Conservation (phyloP, 2,329 filamentous ascomycete genomes). For the Penicillium sp. region DNA sequence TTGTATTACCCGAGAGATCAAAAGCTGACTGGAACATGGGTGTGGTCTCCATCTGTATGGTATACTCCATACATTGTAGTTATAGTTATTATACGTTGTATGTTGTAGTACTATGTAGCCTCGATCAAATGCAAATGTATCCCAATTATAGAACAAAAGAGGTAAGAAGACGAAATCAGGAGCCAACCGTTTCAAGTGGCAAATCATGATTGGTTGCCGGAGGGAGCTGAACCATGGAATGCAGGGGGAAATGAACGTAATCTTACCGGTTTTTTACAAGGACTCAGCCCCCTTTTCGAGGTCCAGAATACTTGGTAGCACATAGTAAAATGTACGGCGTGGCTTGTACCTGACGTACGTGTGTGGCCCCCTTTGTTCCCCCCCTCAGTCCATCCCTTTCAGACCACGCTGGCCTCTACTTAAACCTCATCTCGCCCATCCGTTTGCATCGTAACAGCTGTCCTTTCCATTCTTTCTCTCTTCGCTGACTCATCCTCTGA, state of each 20-base stretch:
- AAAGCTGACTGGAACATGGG: not conserved
- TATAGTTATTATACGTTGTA: too few relatives aligned
- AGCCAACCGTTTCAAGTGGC: not conserved
- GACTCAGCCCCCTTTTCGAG: not conserved
- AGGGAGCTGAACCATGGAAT: slow-evolving; percentile 9
- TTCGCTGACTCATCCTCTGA: slow-evolving; percentile 18
- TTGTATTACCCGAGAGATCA: slow-evolving; percentile 1
- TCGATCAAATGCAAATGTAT: too few relatives aligned
- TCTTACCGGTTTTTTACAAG: slow-evolving; percentile 5
- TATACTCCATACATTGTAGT: too few relatives aligned
- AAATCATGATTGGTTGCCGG: not conserved
- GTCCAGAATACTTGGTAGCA: not conserved
- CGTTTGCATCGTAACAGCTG: slow-evolving; percentile 32
- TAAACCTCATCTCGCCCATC: slow-evolving; percentile 25
- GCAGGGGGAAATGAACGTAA: slow-evolving; percentile 15
- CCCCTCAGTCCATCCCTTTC: slow-evolving; percentile 18
- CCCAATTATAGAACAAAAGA: not conserved
- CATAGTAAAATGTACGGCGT: slow-evolving; percentile 4
- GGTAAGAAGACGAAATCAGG: not conserved
- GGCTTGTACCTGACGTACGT: slow-evolving; percentile 1
- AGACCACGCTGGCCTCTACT: slow-evolving; percentile 46
- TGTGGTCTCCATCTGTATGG: too few relatives aligned
- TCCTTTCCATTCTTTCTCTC: slow-evolving; percentile 29
- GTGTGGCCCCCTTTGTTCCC: not conserved
- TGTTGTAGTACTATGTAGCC: too few relatives aligned